A percentile compares a stretch with the other conserved stretches of the same genome.
Conservation (phyloP, 2,329 filamentous ascomycete genomes). For the Aspergillus awamori region DNA sequence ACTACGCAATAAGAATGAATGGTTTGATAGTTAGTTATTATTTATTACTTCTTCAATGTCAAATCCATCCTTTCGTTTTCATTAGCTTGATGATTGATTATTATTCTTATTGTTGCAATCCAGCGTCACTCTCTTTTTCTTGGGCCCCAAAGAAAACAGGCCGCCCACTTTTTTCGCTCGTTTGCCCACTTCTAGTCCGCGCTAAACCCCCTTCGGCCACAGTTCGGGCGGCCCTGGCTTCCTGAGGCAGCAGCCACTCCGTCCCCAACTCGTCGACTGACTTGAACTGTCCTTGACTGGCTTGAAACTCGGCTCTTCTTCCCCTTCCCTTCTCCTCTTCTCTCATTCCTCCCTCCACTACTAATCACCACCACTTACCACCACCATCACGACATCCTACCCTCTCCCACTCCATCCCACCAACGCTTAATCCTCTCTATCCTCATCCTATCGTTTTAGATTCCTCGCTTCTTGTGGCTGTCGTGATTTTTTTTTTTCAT, state of each 20-base stretch:
- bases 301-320: conserved; percentile 5
- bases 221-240: conserved; percentile 6
- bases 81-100: too few species aligned
- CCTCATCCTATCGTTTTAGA: conserved; percentile 1
- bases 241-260: conserved; percentile 20
- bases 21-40: too few species aligned
- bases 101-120: background rate
- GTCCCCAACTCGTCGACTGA: background rate
- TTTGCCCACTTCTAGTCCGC: conserved; percentile 3
- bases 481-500: background rate
- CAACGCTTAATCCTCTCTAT: background rate
- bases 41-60: too few species aligned
- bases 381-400: background rate
- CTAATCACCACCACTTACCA: conserved; percentile 12
- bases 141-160: background rate
- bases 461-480: conserved; percentile 3
- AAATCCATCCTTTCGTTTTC: too few species aligned
- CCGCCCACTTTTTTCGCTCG: conserved; percentile 1
- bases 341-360: conserved; percentile 11
- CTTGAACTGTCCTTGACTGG: too few species aligned
- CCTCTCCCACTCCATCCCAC: background rate
- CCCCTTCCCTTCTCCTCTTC: conserved; percentile 13
- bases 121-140: background rate
- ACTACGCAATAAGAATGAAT: background rate
- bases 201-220: background rate